phyloP scores from a whole-genome alignment of 78 protist genomes.

The Pigoraptor vietnamica region DNA sequence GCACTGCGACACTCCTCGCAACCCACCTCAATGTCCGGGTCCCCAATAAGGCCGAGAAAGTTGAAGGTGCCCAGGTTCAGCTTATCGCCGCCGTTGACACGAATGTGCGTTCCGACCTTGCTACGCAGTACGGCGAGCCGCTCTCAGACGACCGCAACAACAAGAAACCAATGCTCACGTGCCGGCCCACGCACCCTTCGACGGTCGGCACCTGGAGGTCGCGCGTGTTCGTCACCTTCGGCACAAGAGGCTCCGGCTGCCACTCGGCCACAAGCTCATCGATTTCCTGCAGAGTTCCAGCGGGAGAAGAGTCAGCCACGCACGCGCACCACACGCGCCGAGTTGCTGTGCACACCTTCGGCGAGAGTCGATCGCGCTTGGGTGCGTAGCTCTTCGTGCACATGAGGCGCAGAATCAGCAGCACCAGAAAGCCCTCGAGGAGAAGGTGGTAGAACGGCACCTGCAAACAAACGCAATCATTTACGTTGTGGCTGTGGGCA shows the following conservation, averaged over 20 bases:
- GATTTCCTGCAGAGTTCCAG: not conserved
- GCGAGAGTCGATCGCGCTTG: not conserved
- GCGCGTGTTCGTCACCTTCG: not conserved
- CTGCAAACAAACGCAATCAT: not conserved
- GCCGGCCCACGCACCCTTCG: not conserved
- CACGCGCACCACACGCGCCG: not conserved
- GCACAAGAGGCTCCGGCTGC: slow-evolving; percentile 3
- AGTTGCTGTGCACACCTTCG: not conserved
- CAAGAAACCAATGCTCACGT: not conserved
- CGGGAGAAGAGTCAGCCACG: not conserved
- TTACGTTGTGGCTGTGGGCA: not conserved
- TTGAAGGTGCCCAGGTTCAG: slow-evolving; percentile 11
- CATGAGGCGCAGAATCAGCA: not conserved
- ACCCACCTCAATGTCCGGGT: not conserved
- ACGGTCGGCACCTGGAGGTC: not conserved
- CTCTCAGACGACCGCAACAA: not conserved
- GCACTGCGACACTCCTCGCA: too few species aligned
- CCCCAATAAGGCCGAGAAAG: slow-evolving; percentile 3
- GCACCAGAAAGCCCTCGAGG: not conserved
- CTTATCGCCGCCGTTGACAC: not conserved
- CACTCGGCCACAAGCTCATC: not conserved
- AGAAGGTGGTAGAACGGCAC: not conserved
- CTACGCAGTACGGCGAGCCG: not conserved
- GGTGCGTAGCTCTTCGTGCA: not conserved
- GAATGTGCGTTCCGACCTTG: not conserved